Evolutionary conservation across 768 basidiomycete genomes (phyloP).

Genomic region (Boletus pseudopeckii): DNA sequence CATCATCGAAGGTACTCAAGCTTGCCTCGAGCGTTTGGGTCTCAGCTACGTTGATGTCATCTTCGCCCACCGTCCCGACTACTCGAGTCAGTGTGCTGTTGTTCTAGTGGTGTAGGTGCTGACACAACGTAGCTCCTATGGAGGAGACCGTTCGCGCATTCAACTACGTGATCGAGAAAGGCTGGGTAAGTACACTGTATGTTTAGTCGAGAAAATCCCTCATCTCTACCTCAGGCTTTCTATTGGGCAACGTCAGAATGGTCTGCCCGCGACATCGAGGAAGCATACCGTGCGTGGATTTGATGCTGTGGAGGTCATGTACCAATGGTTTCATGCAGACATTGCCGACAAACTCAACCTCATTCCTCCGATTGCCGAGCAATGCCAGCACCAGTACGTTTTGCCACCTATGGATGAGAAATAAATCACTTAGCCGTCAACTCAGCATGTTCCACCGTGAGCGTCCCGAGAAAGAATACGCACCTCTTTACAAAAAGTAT

Average conservation of each 20-base stretch:
- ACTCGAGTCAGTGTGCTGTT: constrained; percentile 23
- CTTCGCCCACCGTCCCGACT: constrained; percentile 50
- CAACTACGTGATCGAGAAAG: constrained; percentile 49
- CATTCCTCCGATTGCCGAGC: constrained; percentile 50
- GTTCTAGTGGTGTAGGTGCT: not conserved
- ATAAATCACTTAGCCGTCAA: not conserved
- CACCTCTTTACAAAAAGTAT: constrained; percentile 44
- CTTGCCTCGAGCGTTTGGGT: constrained; percentile 47
- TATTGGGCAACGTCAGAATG: constrained; percentile 57
- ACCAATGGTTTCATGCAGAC: constrained; percentile 24
- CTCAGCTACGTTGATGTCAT: constrained; percentile 52
- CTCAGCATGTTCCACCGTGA: constrained; percentile 52
- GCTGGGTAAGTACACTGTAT: constrained; percentile 33
- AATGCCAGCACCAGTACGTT: constrained; percentile 44
- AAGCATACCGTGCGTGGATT: constrained; percentile 35
- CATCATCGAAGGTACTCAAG: constrained; percentile 54
- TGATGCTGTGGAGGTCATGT: not conserved
- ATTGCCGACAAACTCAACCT: constrained; percentile 51
- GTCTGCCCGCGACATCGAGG: constrained; percentile 48
- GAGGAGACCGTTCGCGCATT: constrained; percentile 60
- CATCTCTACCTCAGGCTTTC: constrained; percentile 28
- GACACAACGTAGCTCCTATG: constrained; percentile 34
- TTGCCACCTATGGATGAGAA: not conserved
- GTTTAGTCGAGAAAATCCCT: not conserved
- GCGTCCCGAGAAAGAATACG: constrained; percentile 53